Conservation (phyloP, 2,329 filamentous ascomycete genomes). For the Talaromyces sp. region DNA sequence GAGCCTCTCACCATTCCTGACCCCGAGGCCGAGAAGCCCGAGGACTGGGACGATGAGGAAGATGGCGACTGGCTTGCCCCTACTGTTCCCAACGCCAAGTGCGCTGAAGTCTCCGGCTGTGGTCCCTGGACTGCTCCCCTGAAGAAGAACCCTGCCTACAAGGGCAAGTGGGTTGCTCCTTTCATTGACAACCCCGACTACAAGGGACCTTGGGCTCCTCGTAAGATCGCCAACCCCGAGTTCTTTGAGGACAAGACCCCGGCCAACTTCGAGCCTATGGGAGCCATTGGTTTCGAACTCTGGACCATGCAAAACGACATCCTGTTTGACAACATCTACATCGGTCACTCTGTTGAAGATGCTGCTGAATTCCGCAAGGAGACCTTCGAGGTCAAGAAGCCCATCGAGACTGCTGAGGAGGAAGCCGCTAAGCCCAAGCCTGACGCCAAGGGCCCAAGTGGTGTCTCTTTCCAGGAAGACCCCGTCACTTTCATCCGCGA, state of each 20-base stretch:
- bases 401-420: conserved; percentile 74
- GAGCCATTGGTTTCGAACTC: conserved; percentile 97
- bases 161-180: conserved; percentile 96
- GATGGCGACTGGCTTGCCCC: conserved; percentile 96
- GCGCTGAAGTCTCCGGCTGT: conserved; percentile 85
- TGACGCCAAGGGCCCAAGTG: conserved; percentile 45
- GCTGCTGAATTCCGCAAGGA: conserved; percentile 83
- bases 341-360: conserved; percentile 92
- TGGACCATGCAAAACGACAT: conserved; percentile 99
- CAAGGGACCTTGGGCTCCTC: conserved; percentile 91
- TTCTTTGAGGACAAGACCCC: conserved; percentile 98
- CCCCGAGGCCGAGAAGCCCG: conserved; percentile 93
- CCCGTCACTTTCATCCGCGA: conserved; percentile 82
- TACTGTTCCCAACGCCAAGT: conserved; percentile 92
- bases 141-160: conserved; percentile 94
- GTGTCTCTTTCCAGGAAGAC: conserved; percentile 86
- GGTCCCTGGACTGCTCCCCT: conserved; percentile 87
- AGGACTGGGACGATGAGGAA: conserved; percentile 99
- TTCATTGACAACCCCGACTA: conserved; percentile 96
- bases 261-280: conserved; percentile 95
- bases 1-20: conserved; percentile 80
- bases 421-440: conserved; percentile 76
- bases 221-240: conserved; percentile 94
- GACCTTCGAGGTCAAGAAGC: conserved; percentile 84
- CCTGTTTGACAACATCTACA: conserved; percentile 99